Evolutionary conservation across 768 basidiomycete species (phyloP).

Genomic region (Piloderma croceum): DNA sequence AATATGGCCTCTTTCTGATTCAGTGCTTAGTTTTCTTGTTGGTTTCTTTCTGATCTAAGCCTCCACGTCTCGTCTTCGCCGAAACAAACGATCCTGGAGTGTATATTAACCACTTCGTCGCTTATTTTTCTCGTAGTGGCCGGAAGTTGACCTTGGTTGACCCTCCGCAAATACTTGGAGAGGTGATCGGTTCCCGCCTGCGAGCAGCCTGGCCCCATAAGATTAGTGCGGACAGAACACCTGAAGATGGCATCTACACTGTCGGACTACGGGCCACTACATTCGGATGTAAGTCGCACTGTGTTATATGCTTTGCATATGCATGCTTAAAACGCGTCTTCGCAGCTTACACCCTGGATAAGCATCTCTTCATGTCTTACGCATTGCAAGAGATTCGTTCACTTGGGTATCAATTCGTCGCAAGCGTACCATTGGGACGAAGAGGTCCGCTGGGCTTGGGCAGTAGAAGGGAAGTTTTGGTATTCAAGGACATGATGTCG

Average conservation of each 20-base stretch:
- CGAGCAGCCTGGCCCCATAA: constrained; percentile 38
- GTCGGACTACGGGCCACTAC: constrained; percentile 47
- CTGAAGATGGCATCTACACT: constrained; percentile 47
- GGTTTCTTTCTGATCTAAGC: constrained; percentile 25
- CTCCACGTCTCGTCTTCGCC: constrained; percentile 66
- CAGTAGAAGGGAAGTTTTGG: constrained; percentile 52
- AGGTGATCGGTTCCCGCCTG: constrained; percentile 33
- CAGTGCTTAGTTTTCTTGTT: too few species aligned
- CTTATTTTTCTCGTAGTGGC: constrained; percentile 57
- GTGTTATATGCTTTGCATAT: neutral
- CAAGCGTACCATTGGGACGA: constrained; percentile 55
- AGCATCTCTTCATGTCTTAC: constrained; percentile 54
- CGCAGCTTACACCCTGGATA: constrained; percentile 43
- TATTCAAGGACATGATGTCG: too few species aligned
- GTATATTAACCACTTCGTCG: constrained; percentile 56
- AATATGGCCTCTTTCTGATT: too few species aligned
- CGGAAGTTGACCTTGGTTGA: constrained; percentile 44
- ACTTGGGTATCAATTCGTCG: constrained; percentile 58
- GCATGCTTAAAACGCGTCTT: constrained; percentile 6
- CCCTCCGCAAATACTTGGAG: constrained; percentile 33
- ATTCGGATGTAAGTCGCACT: constrained; percentile 25
- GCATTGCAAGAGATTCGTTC: constrained; percentile 54
- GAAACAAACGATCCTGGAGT: constrained; percentile 43
- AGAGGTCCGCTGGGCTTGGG: constrained; percentile 33
- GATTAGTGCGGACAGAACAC: constrained; percentile 36